Evolutionary conservation across 2,329 filamentous ascomycete genomes (phyloP).

Genomic region (Penicillium italicum): DNA sequence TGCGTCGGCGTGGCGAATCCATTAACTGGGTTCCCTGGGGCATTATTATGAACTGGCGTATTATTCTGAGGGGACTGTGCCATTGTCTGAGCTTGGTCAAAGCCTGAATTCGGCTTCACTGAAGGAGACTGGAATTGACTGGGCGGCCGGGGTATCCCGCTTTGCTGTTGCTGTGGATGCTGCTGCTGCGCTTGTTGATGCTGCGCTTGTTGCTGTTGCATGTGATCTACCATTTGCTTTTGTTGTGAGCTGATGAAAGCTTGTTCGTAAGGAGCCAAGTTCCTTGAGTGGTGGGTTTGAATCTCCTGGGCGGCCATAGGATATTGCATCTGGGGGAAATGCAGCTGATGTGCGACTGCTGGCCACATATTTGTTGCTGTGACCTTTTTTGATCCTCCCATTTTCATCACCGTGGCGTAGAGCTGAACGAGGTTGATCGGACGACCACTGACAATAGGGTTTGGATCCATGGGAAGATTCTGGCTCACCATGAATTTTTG

Average conservation of each 20-base stretch:
- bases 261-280: conserved; percentile 71
- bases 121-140: conserved; percentile 42
- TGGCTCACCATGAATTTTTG: conserved; percentile 72
- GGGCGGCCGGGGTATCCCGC: conserved; percentile 37
- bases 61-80: conserved; percentile 33
- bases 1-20: conserved; percentile 41
- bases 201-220: conserved; percentile 11
- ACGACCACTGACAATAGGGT: conserved; percentile 69
- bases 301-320: conserved; percentile 67
- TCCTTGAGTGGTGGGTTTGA: conserved; percentile 68
- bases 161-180: conserved; percentile 19
- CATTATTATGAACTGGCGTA: conserved; percentile 29
- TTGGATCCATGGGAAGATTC: conserved; percentile 68
- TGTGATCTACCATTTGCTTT: conserved; percentile 34
- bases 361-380: conserved; percentile 69
- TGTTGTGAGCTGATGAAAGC: conserved; percentile 45
- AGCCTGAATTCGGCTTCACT: conserved; percentile 52
- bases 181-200: conserved; percentile 38
- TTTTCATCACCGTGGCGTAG: conserved; percentile 72
- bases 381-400: conserved; percentile 72
- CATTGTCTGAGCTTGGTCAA: conserved; percentile 33
- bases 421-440: conserved; percentile 71
- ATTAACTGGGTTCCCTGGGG: conserved; percentile 35
- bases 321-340: conserved; percentile 59
- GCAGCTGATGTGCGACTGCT: conserved; percentile 62